These are phyloP conservation scores for Nectriaceae sp. DNA, from an alignment of 2,329 filamentous ascomycete species.

Conservation along the genomic window DNA sequence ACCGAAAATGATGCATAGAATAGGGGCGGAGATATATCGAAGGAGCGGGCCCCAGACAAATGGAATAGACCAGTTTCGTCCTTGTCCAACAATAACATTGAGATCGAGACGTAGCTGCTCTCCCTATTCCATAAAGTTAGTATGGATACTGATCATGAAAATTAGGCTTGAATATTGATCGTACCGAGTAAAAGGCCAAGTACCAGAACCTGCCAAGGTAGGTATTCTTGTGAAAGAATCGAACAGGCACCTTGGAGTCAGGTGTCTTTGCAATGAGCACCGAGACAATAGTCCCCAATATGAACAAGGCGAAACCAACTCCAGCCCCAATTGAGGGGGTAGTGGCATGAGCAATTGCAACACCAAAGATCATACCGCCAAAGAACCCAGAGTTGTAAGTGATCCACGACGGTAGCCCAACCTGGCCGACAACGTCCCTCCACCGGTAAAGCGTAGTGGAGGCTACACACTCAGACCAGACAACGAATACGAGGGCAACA, in stretches of 20 bases:
- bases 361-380: constrained; percentile 52
- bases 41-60: constrained; percentile 51
- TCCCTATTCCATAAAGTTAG: constrained; percentile 44
- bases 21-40: constrained; percentile 51
- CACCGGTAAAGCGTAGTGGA: constrained; percentile 57
- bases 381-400: constrained; percentile 55
- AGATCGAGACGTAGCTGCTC: constrained; percentile 58
- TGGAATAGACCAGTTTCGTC: constrained; percentile 59
- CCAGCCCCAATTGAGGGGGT: constrained; percentile 48
- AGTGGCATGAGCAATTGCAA: constrained; percentile 50
- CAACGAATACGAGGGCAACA: constrained; percentile 54
- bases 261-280: constrained; percentile 45
- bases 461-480: constrained; percentile 53
- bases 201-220: constrained; percentile 51
- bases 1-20: constrained; percentile 52
- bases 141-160: no score
- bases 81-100: constrained; percentile 53
- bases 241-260: constrained; percentile 36
- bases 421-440: constrained; percentile 46
- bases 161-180: no score
- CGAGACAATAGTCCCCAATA: constrained; percentile 41
- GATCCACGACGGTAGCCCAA: constrained; percentile 44
- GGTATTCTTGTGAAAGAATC: constrained; percentile 42
- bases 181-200: no score
- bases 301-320: constrained; percentile 54